Base-by-base conservation (phyloP, 208 protist genomes). In the Trypanosoma avium region DNA sequence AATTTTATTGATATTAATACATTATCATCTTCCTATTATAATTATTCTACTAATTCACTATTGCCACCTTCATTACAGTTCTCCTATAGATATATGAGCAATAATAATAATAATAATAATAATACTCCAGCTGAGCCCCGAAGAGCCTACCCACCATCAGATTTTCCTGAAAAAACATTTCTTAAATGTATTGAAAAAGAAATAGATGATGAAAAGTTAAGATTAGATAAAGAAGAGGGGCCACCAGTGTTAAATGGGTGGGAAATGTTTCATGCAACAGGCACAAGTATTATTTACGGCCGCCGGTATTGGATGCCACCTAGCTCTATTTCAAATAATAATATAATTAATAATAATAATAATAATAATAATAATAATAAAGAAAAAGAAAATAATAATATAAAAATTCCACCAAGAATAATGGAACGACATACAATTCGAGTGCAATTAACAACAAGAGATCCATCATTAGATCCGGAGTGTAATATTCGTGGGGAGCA, bases 131-230 rank as follows among this genome's bases (percentile, higher is more conserved):
- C 19, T 53, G 42, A 26, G 15, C 65, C 79, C 4, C 84, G 84
- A 10, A 64, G 47, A 15, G 59, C 78, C 3, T 66, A 83, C 9
- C 75, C 84, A 4, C 88, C 85, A 6, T 79, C 67, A 26, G 84
- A 73, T 7, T 69, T 88, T 54, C 82, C 88, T 0, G 82, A 90
- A 60, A 60, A 48, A 19, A 73, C 70, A 46, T 84, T 94, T 45
- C 64, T 94, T 8, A 87, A 90, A 67, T 94, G 84, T 60, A 83
- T 95, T 40, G 77, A 91, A 32, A 95, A 95, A 57, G 89, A 95
- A 61, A 91, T 93, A 10, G 60, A 85, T 47, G 89, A 95, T 55
- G 89, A 95, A 67, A 72, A 81, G 63, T 71, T 87, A 19, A 79
- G 86, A 2, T 67, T 93, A 21, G 86, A 92, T 57, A 93, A 92